Evolutionary conservation across 2,329 filamentous ascomycete species (phyloP), one percentile per base, ranked within the genome.

Genomic region (Colletotrichum incanum): DNA sequence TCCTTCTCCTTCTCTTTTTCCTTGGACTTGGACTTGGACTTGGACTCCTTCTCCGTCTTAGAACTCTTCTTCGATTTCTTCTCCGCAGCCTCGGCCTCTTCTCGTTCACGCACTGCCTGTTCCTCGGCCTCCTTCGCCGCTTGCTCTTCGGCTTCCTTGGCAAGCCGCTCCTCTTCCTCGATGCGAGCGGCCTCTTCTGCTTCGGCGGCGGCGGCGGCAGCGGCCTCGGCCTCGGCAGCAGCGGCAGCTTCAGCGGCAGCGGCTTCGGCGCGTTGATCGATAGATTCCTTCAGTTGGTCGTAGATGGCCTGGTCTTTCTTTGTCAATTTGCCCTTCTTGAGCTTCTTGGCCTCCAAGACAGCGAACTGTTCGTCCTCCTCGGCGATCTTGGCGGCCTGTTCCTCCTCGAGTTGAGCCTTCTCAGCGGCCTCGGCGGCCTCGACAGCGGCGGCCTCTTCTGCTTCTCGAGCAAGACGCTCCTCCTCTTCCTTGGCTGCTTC

Each of bases 271-370:
- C 83, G 79, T 71, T 77, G 77, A 37, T 76, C 77, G 34, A 80
- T 78, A 41, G 79, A 82, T 47, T 79, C 79, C 12, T 78, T 81
- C 8, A 86, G 76, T 9, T 76, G 75, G 43, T 82, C 79, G 34
- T 83, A 79, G 71, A 84, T 86, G 71, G 87, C 84, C 61, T 86
- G 79, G 41, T 86, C 85, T 68, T 82, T 86, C 73, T 84, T 87
- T 2, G 76, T 78, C 16, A 86, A 75, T 71, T 81, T 87, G 58
- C 77, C 81, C 77, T 86, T 89, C 74, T 85, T 86, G 1, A 82
- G 81, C 75, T 87, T 88, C 76, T 88, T 89, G 31, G 82, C 80
- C 54, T 84, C 85, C 5, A 87, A 78, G 5, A 78, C 76, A 18
- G 78, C 82, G 16, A 86, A 78, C 69, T 86, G 82, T 14, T 79